Percentiles rank a stretch among this genome's conserved stretches.
Evolutionary conservation across 2,329 filamentous ascomycete genomes (phyloP).

Genomic region (Dryadomyces quercus-mongolicae): DNA sequence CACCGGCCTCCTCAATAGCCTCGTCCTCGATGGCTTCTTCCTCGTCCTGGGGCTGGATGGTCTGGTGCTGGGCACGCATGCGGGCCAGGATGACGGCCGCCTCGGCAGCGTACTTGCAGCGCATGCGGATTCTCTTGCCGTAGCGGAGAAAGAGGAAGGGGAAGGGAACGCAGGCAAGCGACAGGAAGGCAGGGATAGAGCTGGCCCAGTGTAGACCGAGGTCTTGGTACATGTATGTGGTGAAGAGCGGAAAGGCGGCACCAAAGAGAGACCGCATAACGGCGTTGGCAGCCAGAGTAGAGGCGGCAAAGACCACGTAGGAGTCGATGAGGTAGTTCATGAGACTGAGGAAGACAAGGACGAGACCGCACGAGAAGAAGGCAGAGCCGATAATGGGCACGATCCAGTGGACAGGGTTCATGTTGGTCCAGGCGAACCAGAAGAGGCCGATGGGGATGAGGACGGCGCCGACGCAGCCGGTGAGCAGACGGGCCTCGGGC

Average conservation of each 20-base stretch:
- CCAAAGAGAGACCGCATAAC: slow-evolving; percentile 63
- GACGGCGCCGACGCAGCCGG: slow-evolving; percentile 49
- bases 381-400: slow-evolving; percentile 24
- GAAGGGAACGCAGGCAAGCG: slow-evolving; percentile 58
- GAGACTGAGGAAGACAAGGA: slow-evolving; percentile 53
- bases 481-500: slow-evolving; percentile 53
- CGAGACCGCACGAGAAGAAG: slow-evolving; percentile 31
- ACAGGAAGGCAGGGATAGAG: slow-evolving; percentile 61
- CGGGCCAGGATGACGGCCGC: slow-evolving; percentile 46
- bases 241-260: slow-evolving; percentile 63
- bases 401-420: slow-evolving; percentile 22
- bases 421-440: slow-evolving; percentile 58
- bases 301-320: slow-evolving; percentile 66
- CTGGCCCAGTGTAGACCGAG: slow-evolving; percentile 68
- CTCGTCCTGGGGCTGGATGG: slow-evolving; percentile 15
- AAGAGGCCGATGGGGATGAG: slow-evolving; percentile 53
- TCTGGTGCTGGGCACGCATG: slow-evolving; percentile 22
- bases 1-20: slow-evolving; percentile 2
- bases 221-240: slow-evolving; percentile 41
- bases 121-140: slow-evolving; percentile 48
- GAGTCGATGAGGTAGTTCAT: slow-evolving; percentile 59
- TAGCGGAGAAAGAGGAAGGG: slow-evolving; percentile 69
- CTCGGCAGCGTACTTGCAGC: slow-evolving; percentile 59
- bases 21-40: slow-evolving; percentile 8
- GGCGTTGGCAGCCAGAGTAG: slow-evolving; percentile 59